phyloP scores from a whole-genome alignment of 208 protist genomes.

The Leptomonas seymouri region DNA sequence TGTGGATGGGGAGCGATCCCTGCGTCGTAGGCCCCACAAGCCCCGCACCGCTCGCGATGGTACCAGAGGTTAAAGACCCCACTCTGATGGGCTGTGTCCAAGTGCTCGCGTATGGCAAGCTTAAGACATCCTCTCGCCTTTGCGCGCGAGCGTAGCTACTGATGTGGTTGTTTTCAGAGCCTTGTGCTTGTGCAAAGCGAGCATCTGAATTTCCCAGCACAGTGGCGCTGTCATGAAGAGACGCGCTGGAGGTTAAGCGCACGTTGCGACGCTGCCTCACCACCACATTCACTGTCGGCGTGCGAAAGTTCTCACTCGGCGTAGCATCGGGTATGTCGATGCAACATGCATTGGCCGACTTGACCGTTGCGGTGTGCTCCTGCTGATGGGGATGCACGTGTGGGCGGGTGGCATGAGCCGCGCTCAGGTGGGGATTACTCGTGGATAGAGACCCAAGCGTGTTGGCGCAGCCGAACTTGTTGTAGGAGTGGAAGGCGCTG shows the following conservation, averaged over 20 bases:
- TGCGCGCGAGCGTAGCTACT: neutral
- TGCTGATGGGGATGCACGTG: slow-evolving; percentile 3
- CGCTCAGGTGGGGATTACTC: neutral
- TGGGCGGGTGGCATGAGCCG: slow-evolving; percentile 1
- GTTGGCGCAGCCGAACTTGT: slow-evolving; percentile 11
- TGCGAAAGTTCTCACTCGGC: slow-evolving; percentile 7
- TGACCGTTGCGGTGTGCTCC: neutral
- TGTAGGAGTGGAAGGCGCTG: slow-evolving; percentile 13
- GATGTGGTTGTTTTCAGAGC: neutral
- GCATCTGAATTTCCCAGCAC: neutral
- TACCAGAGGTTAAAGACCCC: neutral
- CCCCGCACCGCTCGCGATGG: neutral
- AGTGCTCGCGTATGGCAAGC: neutral
- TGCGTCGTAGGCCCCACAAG: too few relatives aligned
- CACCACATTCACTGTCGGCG: slow-evolving; percentile 27
- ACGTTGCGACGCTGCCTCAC: slow-evolving; percentile 27
- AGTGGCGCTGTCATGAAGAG: slow-evolving; percentile 4
- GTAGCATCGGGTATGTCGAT: slow-evolving; percentile 12
- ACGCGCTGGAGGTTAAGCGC: slow-evolving; percentile 10
- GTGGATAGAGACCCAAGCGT: neutral
- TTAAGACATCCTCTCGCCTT: neutral
- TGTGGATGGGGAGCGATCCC: slow-evolving; percentile 24
- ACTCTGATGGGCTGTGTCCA: neutral
- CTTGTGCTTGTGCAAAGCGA: neutral
- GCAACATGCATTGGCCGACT: slow-evolving; percentile 13